Conservation (phyloP, 129 eudicot species). For the Ambrosia trifida region DNA sequence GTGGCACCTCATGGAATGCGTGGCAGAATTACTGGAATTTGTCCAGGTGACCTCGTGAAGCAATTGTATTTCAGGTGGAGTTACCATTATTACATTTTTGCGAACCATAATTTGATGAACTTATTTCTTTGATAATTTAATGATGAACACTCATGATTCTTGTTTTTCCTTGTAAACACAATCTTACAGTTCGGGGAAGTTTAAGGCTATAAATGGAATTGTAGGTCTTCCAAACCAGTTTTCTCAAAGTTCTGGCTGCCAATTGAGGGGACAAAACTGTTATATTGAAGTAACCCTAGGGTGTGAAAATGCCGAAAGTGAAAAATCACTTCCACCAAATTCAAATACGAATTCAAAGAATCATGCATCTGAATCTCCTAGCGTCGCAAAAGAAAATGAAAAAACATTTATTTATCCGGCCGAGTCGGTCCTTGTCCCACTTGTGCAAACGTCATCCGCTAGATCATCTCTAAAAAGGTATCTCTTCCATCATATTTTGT, state of each 20-base stretch:
- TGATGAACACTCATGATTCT: slow-evolving; percentile 8
- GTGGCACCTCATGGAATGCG: slow-evolving; percentile 98
- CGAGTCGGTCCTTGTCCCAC: slow-evolving; percentile 93
- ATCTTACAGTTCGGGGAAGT: slow-evolving; percentile 66
- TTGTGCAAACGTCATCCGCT: slow-evolving; percentile 82
- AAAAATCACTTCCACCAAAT: slow-evolving; percentile 42
- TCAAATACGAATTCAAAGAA: slow-evolving; percentile 47
- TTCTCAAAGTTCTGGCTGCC: slow-evolving; percentile 68
- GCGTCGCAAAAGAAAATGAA: slow-evolving; percentile 45
- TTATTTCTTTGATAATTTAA: background rate
- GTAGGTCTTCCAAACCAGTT: slow-evolving; percentile 64
- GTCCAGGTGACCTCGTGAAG: slow-evolving; percentile 96
- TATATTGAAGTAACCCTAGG: slow-evolving; percentile 88
- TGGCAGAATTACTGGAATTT: slow-evolving; percentile 81
- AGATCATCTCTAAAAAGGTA: slow-evolving; percentile 87
- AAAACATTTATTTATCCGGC: slow-evolving; percentile 84
- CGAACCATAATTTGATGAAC: slow-evolving; percentile 1
- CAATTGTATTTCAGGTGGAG: slow-evolving; percentile 82
- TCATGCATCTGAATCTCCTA: slow-evolving; percentile 44
- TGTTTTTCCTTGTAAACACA: slow-evolving; percentile 18
- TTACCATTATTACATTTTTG: background rate
- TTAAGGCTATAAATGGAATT: slow-evolving; percentile 63
- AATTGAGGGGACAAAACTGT: slow-evolving; percentile 80
- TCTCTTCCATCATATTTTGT: slow-evolving; percentile 8
- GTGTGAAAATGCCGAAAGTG: slow-evolving; percentile 46